Base-by-base conservation (phyloP, 495 filamentous ascomycete genomes). In the Annulohypoxylon maeteangense region DNA sequence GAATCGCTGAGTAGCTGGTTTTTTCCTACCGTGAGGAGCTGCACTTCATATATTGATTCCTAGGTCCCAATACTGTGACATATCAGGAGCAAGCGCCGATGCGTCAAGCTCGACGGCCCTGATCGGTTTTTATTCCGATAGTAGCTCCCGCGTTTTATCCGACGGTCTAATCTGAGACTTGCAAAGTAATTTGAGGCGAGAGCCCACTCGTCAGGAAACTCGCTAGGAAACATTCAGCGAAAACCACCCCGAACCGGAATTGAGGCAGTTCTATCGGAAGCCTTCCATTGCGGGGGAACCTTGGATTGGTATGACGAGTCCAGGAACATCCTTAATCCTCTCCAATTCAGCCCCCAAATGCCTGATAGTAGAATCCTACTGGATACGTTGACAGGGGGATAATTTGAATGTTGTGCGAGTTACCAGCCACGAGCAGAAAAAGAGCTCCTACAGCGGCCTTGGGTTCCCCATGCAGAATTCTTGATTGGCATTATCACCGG, bases 191-290 rank as follows among this genome's bases (percentile, higher is more conserved):
- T 48, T 45, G 61, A 69, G 65, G 25, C 48, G 31, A 60, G 64
- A 54, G 54, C 31, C 53, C 45, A 18, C 48, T 68, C 50, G 51
- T 32, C 47, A 68, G 70, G 70, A 73, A 73, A 18, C 48, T 68
- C 50, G 51, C 31, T 40, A 68, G 70, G 70, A 73, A 73, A 73
- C 61, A 57, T 59, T 55, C 70, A 68, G 70, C 70, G 70, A 73
- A 62, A 44, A 36, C 38, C 54, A 65, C 57, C 65, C 65, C 55
- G 54, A 50, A 68, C 61, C 65, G 65, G 70, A 57, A 73, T 51
- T 65, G 65, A 65, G 65, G 60, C 60, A 73, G 61, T 68, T 73
- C 61, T 58, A 62, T 68, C 64, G 70, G 60, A 51, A 65, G 40
- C 11, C 65, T 62, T 65, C 42, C 22, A 64, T 73, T 73, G 70